Evolutionary conservation across 306 rosid genomes (phyloP), one percentile per base, ranked within the genome.

Genomic region (Acacia melanoxylon): DNA sequence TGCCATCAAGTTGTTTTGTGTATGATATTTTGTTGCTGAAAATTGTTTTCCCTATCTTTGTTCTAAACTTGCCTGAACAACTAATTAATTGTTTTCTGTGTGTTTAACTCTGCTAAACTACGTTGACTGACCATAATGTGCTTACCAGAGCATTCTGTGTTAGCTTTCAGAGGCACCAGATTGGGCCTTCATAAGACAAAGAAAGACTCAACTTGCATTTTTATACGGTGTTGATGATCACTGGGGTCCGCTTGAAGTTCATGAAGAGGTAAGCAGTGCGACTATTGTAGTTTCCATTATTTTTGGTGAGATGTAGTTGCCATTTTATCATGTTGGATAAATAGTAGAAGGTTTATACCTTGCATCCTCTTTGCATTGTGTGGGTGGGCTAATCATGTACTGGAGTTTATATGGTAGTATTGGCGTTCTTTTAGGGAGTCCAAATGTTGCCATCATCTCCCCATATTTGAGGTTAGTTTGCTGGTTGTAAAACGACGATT

Each of bases 181-280:
- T 87, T 95, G 98, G 98, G 78, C 86, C 82, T 95, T 93, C 87
- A 78, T 92, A 82, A 88, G 86, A 84, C 91, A 84, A 87, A 89
- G 89, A 61, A 83, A 86, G 83, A 74, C 72, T 75, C 93, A 89
- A 76, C 77, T 94, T 22, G 89, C 97, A 41, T 90, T 93, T 88
- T 91, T 95, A 83, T 95, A 87, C 66, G 94, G 92, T 75, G 85
- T 59, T 74, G 93, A 89, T 42, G 99, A 95, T 83, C 97, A 95
- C 81, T 95, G 99, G 99, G 99, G 92, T 16, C 98, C 98, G 19
- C 89, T 93, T 92, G 85, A 92, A 48, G 61, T 95, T 86, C 87
- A 45, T 71, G 98, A 95, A 85, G 96, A 95, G 98, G 99, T 95
- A 85, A 63, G 58, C 6, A 66, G 17, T 42, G 41, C 6, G 68